A percentile compares a stretch with the other conserved stretches of the same genome.
phyloP scores from a whole-genome alignment of 2,329 filamentous ascomycete genomes.

The Aspergillus cejpii region DNA sequence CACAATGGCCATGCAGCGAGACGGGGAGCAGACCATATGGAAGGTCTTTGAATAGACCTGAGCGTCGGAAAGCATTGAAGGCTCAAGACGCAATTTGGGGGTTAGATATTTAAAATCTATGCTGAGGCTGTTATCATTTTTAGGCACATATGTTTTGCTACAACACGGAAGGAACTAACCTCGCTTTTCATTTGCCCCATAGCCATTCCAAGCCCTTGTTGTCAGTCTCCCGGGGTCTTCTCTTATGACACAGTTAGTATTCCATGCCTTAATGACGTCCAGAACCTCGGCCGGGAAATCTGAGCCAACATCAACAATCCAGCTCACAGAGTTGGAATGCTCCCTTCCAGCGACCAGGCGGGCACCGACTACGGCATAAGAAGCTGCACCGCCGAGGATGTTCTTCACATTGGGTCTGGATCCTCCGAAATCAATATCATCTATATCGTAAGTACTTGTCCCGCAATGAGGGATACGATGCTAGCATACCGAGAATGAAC shows the following conservation, averaged over 20 bases:
- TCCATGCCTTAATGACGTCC: conserved; percentile 63
- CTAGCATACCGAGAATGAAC: conserved; percentile 54
- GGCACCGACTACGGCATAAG: conserved; percentile 80
- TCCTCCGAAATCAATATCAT: conserved; percentile 82
- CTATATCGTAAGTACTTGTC: conserved; percentile 43
- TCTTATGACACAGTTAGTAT: conserved; percentile 65
- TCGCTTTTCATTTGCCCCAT: conserved; percentile 62
- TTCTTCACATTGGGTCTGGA: conserved; percentile 62
- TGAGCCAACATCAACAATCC: conserved; percentile 82
- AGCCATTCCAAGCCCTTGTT: conserved; percentile 89
- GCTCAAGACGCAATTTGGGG: conserved; percentile 73
- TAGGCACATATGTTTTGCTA: not conserved
- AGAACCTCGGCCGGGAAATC: conserved; percentile 71
- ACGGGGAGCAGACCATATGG: conserved; percentile 78
- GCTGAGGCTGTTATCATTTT: conserved; percentile 4
- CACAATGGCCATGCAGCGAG: conserved; percentile 69
- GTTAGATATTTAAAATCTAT: conserved; percentile 80
- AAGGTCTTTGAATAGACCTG: conserved; percentile 70
- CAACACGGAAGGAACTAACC: conserved; percentile 26
- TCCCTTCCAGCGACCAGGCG: conserved; percentile 72
- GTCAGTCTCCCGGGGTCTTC: conserved; percentile 62
- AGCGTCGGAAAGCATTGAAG: conserved; percentile 58
- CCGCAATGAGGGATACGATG: conserved; percentile 1
- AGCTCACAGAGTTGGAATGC: conserved; percentile 64
- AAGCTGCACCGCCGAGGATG: conserved; percentile 81